phyloP scores from a whole-genome alignment of 1,284 basidiomycete genomes.

The Phellinidium pouzarii region DNA sequence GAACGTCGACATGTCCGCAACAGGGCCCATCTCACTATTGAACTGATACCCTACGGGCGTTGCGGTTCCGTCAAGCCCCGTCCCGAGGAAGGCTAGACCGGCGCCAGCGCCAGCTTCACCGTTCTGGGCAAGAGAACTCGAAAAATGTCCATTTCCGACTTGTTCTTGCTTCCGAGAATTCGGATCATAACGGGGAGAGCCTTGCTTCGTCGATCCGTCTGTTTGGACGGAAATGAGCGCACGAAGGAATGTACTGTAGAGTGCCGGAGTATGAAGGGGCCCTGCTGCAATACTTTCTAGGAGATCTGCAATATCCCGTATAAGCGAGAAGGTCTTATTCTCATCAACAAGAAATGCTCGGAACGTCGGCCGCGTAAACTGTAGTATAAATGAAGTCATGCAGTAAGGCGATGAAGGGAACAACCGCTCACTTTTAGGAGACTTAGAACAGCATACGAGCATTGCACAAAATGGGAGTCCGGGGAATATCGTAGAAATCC shows the following conservation, averaged over 20 bases:
- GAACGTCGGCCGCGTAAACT: slow-evolving; percentile 81
- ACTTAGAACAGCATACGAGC: slow-evolving; percentile 82
- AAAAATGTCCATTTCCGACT: neutral
- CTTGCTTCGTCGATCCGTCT: slow-evolving; percentile 26
- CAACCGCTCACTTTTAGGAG: slow-evolving; percentile 68
- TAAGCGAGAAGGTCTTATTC: slow-evolving; percentile 61
- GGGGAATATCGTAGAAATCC: slow-evolving; percentile 82
- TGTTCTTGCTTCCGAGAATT: slow-evolving; percentile 12
- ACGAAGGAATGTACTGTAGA: slow-evolving; percentile 82
- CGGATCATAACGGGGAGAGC: slow-evolving; percentile 12
- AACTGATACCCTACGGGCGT: slow-evolving; percentile 54
- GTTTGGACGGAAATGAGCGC: slow-evolving; percentile 65
- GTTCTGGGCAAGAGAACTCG: slow-evolving; percentile 10
- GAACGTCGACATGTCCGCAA: slow-evolving; percentile 71
- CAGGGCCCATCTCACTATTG: slow-evolving; percentile 74
- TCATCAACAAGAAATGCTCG: slow-evolving; percentile 71
- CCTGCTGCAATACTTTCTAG: slow-evolving; percentile 72
- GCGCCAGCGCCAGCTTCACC: slow-evolving; percentile 16
- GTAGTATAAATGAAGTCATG: slow-evolving; percentile 14
- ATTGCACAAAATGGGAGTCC: slow-evolving; percentile 89
- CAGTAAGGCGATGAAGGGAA: no score
- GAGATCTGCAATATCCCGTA: slow-evolving; percentile 74
- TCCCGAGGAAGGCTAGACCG: slow-evolving; percentile 19
- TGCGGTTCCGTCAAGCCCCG: slow-evolving; percentile 16
- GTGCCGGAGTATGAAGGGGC: slow-evolving; percentile 73